Base-by-base conservation (phyloP, 768 basidiomycete species). In the Trametes cinnabarina region DNA sequence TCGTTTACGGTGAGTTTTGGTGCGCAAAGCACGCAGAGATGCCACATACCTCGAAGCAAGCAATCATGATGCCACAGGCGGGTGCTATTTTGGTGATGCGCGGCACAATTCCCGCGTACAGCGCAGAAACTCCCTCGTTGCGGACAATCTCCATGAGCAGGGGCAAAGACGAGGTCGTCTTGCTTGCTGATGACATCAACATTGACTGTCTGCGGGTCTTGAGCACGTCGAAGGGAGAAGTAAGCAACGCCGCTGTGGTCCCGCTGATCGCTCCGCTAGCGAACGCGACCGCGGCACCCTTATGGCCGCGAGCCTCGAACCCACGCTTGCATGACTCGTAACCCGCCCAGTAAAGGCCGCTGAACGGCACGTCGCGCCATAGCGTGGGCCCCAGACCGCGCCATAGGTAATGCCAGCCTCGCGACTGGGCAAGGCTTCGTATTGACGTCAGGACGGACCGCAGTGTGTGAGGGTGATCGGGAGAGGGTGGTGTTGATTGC, bases 11-110 rank as follows among this genome's bases (percentile, higher is more conserved):
- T 55, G 22, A 49, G 58, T 8, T 14, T 34, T 1, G 34, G 39
- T 11, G 9, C 17, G 30, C 22, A 25, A 34, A 56, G 23, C 12
- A 55, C 23, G 23, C 22, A 37, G 19, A 22, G 42, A 20, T 32
- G 7, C 7, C 30, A 73, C 81, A 28, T 64, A 86, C 94, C 84
- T 98, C 95, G 69, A 88, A 98, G 71, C 88, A 94, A 55, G 91
- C 85, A 70, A 98, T 97, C 96, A 98, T 98, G 63, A 99, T 88
- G 22, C 96, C 96, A 72, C 97, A 99, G 40, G 96, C 97, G 37
- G 97, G 97, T 11, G 93, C 93, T 61, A 97, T 96, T 73, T 98
- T 99, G 41, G 86, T 93, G 51, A 95, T 85, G 37, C 97, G 86
- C 49, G 96, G 96, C 8, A 86, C 72, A 39, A 93, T 74, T 0